Evolutionary conservation across 306 rosid genomes (phyloP).

Genomic region (Begonia masoniana): DNA sequence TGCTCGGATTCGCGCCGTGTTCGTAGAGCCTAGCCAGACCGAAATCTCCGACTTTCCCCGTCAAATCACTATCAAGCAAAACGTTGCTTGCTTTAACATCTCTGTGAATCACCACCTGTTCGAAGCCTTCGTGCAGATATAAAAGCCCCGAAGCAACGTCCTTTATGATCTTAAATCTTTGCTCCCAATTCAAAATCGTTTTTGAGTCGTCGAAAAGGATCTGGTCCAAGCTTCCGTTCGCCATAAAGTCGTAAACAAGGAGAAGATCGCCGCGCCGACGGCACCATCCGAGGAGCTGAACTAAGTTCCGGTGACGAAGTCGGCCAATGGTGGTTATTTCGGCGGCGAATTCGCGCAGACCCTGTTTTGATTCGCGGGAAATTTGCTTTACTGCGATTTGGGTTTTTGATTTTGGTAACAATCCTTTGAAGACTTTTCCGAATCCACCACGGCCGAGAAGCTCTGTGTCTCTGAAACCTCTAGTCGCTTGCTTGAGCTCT

Average conservation of each 20-base stretch:
- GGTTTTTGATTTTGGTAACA: slow-evolving; percentile 39
- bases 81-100: slow-evolving; percentile 86
- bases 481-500: slow-evolving; percentile 70
- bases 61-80: slow-evolving; percentile 51
- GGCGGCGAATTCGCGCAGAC: slow-evolving; percentile 57
- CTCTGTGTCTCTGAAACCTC: slow-evolving; percentile 48
- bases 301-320: slow-evolving; percentile 73
- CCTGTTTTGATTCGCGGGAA: slow-evolving; percentile 77
- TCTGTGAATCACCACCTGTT: slow-evolving; percentile 67
- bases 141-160: slow-evolving; percentile 67
- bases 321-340: slow-evolving; percentile 77
- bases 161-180: slow-evolving; percentile 56
- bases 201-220: slow-evolving; percentile 43
- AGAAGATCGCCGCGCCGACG: slow-evolving; percentile 53
- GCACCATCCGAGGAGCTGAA: slow-evolving; percentile 73
- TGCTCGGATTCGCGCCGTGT: slow-evolving; percentile 59
- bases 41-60: slow-evolving; percentile 67
- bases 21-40: slow-evolving; percentile 74
- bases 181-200: slow-evolving; percentile 46
- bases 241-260: slow-evolving; percentile 73
- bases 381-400: slow-evolving; percentile 63
- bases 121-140: slow-evolving; percentile 74
- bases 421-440: slow-evolving; percentile 68
- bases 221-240: slow-evolving; percentile 70
- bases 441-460: slow-evolving; percentile 71